Base-by-base conservation (phyloP, 2,329 filamentous ascomycete genomes). In the Exophiala lecanii-corni region DNA sequence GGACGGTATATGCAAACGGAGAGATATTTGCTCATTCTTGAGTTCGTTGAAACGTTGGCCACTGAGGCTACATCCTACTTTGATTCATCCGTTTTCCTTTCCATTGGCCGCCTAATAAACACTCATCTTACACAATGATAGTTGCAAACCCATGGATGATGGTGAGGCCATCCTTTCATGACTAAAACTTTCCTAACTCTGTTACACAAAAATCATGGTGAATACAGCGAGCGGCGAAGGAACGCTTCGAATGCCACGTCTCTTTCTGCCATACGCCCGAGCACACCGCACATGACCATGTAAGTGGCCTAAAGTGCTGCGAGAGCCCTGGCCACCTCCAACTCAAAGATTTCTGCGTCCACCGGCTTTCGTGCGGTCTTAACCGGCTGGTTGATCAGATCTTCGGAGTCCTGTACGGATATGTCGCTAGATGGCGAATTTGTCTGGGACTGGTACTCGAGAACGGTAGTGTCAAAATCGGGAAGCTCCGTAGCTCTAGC, bases 381-480 rank as follows among this genome's bases (percentile, higher is more conserved):
- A 21, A 47, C 39, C 44, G 39, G 25, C 21, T 13, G 15, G 13
- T 12, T 15, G n/a, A 17, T 26, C n/a, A 39, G 13, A 26, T 34
- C 26, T 26, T n/a, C 17, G 5, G 32, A 19, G 12, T 21, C 28
- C 13, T 40, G 31, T 33, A 43, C 47, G n/a, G 42, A 42, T 12
- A 13, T 30, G 25, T 51, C 48, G 38, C 43, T 47, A 10, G 41
- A 37, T 20, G 49, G 45, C 17, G 41, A 47, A 12, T 41, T 41
- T 18, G 41, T 41, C 35, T 48, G 41, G 20, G 41, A 43, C 19
- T 45, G 35, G 19, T 39, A 49, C 28, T 51, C 49, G 17, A 39
- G 34, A 28, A 51, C 38, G 3, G 49, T 51, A 10, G 39, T 42
- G 12, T 51, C 49, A 37, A 51, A 51, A 30, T 51, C 49, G n/a